Base-by-base conservation (phyloP, 2,329 filamentous ascomycete species). In the Diaporthe destruens region DNA sequence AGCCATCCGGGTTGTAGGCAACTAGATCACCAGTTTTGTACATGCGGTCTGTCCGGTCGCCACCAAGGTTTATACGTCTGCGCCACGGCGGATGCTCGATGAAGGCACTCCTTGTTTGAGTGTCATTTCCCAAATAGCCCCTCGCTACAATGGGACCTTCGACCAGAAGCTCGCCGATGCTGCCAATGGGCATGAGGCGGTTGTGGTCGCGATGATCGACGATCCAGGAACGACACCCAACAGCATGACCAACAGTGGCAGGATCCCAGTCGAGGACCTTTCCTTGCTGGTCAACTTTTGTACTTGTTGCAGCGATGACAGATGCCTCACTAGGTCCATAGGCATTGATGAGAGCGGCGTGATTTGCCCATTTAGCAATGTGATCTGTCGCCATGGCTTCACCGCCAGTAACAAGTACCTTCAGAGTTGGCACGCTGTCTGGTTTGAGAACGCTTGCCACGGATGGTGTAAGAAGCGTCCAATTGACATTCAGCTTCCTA, bases 401-500 rank as follows among this genome's bases (percentile, higher is more conserved):
- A 23, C 65, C 69, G 6, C 42, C 56, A 7, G 86, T 86, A 75
- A 84, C 85, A 11, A 86, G 75, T 0, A 82, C 84, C 49, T 79
- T 77, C 3, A 87, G 75, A 2, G 78, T 81, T 0, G 84, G 82
- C 0, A 86, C 77, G 0, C 75, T 73, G 0, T 76, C 75, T 1
- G 85, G 81, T 16, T 81, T 78, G 5, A 86, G 79, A 49, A 81
- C 82, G 6, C 84, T 77, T 1, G 89, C 88, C n/a, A 92, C 84
- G 0, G 88, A 85, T 2, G 90, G 87, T 0, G 90, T 91, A 73
- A 90, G 84, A 74, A 87, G 85, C 3, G 85, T 85, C 82, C 84
- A 86, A 63, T 85, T 88, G 39, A 86, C 86, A 16, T 85, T 78
- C 83, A 87, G 86, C 0, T 83, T 79, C 11, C 83, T 82, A 29